Evolutionary conservation across 1,284 basidiomycete species (phyloP).

Genomic region (Ustilago xerochloae): DNA sequence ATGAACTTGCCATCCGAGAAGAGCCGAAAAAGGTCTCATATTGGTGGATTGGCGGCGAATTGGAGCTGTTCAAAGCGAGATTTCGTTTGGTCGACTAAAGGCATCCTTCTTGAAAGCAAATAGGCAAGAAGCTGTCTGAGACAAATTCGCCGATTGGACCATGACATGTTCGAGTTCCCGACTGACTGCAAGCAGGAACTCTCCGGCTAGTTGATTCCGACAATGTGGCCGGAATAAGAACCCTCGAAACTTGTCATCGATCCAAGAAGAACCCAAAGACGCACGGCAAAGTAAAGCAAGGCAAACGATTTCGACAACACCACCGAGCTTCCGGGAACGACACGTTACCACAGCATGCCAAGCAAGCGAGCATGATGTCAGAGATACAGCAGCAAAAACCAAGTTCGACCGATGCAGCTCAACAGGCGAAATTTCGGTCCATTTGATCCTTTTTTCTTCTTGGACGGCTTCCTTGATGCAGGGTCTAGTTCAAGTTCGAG

Average conservation of each 20-base stretch:
- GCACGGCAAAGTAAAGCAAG: neutral
- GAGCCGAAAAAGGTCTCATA: too few relatives aligned
- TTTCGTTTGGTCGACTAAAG: too few relatives aligned
- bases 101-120: too few relatives aligned
- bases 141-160: neutral
- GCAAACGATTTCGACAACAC: neutral
- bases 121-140: neutral
- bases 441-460: neutral
- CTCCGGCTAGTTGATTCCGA: too few relatives aligned
- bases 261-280: neutral
- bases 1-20: neutral
- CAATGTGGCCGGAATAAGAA: neutral
- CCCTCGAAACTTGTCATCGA: constrained; percentile 3
- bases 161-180: neutral
- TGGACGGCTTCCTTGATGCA: neutral
- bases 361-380: constrained; percentile 11
- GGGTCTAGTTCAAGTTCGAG: neutral
- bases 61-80: too few relatives aligned
- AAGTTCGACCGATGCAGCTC: constrained; percentile 41
- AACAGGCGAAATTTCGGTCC: constrained; percentile 12
- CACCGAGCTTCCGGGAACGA: neutral
- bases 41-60: too few relatives aligned
- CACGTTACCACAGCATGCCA: neutral
- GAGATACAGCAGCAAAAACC: neutral
- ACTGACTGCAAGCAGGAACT: too few relatives aligned